Evolutionary conservation across 2,329 filamentous ascomycete genomes (phyloP), one percentile per base, ranked within the genome.

Genomic region (Talaromyces sp.): DNA sequence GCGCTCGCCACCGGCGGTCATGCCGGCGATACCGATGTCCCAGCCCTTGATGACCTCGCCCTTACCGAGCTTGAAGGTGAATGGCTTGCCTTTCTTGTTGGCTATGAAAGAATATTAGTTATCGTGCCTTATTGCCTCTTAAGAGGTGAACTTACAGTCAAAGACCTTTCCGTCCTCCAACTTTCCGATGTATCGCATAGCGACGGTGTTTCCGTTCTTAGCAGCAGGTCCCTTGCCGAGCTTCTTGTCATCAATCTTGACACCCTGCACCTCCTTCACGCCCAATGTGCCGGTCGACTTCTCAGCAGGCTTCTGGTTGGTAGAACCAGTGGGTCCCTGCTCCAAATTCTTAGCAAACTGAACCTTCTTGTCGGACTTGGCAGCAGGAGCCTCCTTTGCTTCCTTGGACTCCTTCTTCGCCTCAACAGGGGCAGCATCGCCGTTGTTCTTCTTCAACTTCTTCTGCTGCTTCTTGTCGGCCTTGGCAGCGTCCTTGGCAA

Each of bases 321-420:
- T 36, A 65, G 91, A 89, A 70, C 89, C 88, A 51, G 93, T 96
- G 69, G 95, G 95, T 67, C 95, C 95, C 81, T 96, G 93, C 85
- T 98, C 95, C 69, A 99, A 92, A 80, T 98, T 93, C 87, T 98
- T 97, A 76, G 95, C 94, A 78, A 99, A 99, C 80, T 97, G 92
- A 68, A 99, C 95, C 85, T 97, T 98, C 88, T 97, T 97, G 79
- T 91, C 90, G 65, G 84, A 82, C 84, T 89, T 88, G 69, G 78
- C 79, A 69, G 83, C 78, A 62, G 76, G 67, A 69, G 72, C 70
- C 70, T 83, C 82, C 68, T 79, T 80, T 63, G 82, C 81, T 64
- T 85, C 83, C 67, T 86, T 82, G 61, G 82, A 81, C 64, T 85
- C 83, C 67, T 86, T 82, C 78, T 89, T 88, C 70, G 85, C 81